These are phyloP conservation scores for Tuber microsphaerosporum DNA, from an alignment of 495 filamentous ascomycete species.

Conservation along the genomic window DNA sequence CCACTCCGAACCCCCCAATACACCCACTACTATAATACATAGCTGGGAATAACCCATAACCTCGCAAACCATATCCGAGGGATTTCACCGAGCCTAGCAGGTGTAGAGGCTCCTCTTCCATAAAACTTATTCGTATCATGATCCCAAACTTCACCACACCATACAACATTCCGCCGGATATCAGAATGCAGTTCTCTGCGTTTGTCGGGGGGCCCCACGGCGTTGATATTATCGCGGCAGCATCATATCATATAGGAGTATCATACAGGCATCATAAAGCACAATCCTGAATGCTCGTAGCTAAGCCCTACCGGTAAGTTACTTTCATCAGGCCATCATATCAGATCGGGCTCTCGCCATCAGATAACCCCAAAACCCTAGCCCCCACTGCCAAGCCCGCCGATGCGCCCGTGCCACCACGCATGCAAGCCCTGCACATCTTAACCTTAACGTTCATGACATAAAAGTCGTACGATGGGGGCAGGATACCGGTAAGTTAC, in stretches of 20 bases:
- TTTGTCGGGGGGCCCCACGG: not conserved
- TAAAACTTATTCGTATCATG: not conserved
- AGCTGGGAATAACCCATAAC: not conserved
- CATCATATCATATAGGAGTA: not conserved
- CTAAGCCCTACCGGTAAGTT: not conserved
- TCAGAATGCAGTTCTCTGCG: not conserved
- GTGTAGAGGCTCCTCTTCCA: not conserved
- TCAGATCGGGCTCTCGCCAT: not conserved
- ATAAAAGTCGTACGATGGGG: not conserved
- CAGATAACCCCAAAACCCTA: not conserved
- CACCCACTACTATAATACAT: not conserved
- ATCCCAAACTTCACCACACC: not conserved
- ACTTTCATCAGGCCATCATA: not conserved
- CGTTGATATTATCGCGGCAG: not conserved
- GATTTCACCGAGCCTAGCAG: not conserved
- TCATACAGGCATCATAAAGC: not conserved
- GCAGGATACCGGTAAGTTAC: not conserved
- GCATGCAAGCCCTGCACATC: not conserved
- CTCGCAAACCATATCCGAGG: not conserved
- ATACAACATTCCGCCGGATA: not conserved
- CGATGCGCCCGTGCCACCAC: not conserved
- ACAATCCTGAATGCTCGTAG: not conserved
- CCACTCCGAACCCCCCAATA: not conserved
- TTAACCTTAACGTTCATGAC: not conserved
- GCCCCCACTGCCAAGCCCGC: not conserved